Evolutionary conservation across 345 rosid genomes (phyloP).

Genomic region (Gossypium thurberi): DNA sequence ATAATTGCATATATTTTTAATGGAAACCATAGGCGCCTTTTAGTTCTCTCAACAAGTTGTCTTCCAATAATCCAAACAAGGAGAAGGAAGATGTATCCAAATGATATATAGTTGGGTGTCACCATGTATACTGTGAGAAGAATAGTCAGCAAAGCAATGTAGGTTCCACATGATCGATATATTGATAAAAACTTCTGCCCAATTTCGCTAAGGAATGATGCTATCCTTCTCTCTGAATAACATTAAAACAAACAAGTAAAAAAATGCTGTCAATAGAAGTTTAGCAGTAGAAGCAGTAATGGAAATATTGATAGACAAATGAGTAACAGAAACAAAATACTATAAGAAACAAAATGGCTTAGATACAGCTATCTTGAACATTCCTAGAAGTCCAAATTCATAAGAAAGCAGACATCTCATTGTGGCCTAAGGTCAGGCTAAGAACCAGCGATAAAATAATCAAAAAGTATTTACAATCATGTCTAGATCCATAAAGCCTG

Average conservation of each 20-base stretch:
- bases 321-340: constrained; percentile 8
- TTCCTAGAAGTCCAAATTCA: constrained; percentile 4
- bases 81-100: constrained; percentile 90
- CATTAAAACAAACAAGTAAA: constrained; percentile 14
- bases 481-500: constrained; percentile 2
- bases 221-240: constrained; percentile 75
- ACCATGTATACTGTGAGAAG: constrained; percentile 80
- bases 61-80: constrained; percentile 93
- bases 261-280: background rate
- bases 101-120: constrained; percentile 79
- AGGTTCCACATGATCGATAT: constrained; percentile 94
- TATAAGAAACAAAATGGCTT: constrained; percentile 1
- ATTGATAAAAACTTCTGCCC: constrained; percentile 77
- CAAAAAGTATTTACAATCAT: constrained; percentile 6
- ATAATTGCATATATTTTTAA: constrained; percentile 62
- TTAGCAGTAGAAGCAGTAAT: constrained; percentile 3
- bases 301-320: constrained; percentile 11
- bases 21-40: constrained; percentile 94
- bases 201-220: constrained; percentile 71
- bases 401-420: constrained; percentile 3
- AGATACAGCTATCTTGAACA: background rate
- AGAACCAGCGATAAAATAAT: constrained; percentile 4
- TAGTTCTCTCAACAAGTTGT: constrained; percentile 84
- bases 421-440: background rate
- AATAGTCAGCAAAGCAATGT: constrained; percentile 89